These are phyloP conservation scores for Trichodelitschia bisporula DNA, from an alignment of 495 filamentous ascomycete species.

Conservation along the genomic window DNA sequence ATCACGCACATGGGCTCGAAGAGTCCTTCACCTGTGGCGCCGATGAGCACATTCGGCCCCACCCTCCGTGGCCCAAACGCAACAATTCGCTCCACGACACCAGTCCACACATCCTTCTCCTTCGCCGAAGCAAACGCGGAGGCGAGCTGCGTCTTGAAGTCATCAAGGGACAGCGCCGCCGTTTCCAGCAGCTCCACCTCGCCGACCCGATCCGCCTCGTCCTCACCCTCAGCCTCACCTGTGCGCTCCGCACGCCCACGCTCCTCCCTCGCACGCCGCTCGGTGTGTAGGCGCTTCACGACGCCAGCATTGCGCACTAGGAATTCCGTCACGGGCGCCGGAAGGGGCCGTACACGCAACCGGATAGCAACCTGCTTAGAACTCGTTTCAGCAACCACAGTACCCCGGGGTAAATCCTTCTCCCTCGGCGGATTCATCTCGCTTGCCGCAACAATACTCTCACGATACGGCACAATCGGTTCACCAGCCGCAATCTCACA, in stretches of 20 bases:
- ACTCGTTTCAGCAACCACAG: slow-evolving; percentile 43
- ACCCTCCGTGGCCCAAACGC: slow-evolving; percentile 71
- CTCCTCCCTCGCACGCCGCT: slow-evolving; percentile 21
- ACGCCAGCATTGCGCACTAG: slow-evolving; percentile 51
- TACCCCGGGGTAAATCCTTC: slow-evolving; percentile 70
- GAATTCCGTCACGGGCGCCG: slow-evolving; percentile 58
- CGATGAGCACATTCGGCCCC: slow-evolving; percentile 78
- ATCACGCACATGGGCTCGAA: slow-evolving; percentile 48
- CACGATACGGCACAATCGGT: slow-evolving; percentile 87
- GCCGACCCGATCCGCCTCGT: slow-evolving; percentile 17
- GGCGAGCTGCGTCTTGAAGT: slow-evolving; percentile 50
- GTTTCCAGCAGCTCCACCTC: slow-evolving; percentile 24
- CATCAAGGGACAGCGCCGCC: slow-evolving; percentile 34
- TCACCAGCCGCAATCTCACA: slow-evolving; percentile 89
- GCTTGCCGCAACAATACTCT: slow-evolving; percentile 61
- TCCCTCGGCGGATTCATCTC: slow-evolving; percentile 83
- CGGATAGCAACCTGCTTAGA: slow-evolving; percentile 68
- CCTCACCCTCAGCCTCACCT: slow-evolving; percentile 5
- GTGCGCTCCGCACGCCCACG: slow-evolving; percentile 4
- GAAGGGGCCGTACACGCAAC: slow-evolving; percentile 59
- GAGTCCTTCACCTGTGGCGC: slow-evolving; percentile 45
- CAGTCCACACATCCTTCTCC: slow-evolving; percentile 51
- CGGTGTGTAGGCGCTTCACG: slow-evolving; percentile 56
- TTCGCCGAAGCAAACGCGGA: slow-evolving; percentile 37
- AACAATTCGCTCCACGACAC: slow-evolving; percentile 53